Conservation (phyloP, 2,329 filamentous ascomycete species). For the Chaetomium strumarium region DNA sequence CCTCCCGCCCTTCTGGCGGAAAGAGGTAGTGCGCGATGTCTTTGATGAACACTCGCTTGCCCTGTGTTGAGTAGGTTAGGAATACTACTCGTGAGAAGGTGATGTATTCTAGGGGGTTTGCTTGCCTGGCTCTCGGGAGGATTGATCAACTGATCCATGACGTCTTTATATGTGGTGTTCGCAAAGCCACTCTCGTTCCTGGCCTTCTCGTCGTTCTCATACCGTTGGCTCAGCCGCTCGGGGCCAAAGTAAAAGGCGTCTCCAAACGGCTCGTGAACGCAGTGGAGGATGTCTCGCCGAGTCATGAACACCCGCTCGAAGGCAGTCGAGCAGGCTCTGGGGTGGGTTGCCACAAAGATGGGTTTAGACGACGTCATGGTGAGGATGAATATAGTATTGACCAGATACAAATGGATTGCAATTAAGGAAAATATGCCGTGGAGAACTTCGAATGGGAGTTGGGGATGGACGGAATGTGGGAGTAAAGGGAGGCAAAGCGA, state of each 20-base stretch:
- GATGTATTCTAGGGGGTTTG: no score
- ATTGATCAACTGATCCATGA: conserved; percentile 66
- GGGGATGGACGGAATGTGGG: no score
- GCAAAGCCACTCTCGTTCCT: conserved; percentile 59
- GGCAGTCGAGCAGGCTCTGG: conserved; percentile 89
- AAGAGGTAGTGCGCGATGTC: conserved; percentile 93
- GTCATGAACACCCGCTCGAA: conserved; percentile 99
- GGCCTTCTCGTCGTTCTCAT: conserved; percentile 57
- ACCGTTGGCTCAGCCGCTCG: conserved; percentile 76
- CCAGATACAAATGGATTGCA: no score
- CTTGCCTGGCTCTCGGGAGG: conserved; percentile 61
- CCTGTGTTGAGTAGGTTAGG: conserved; percentile 51
- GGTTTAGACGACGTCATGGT: conserved; percentile 64
- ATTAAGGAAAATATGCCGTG: no score
- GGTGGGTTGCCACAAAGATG: conserved; percentile 91
- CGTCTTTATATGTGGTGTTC: conserved; percentile 65
- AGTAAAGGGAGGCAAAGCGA: not conserved
- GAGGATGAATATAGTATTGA: not conserved
- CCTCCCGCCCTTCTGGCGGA: conserved; percentile 62
- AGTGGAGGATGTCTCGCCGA: conserved; percentile 70
- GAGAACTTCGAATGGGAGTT: no score
- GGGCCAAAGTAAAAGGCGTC: conserved; percentile 96
- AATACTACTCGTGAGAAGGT: no score
- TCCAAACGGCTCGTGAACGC: conserved; percentile 92
- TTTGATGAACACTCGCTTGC: conserved; percentile 92